These are phyloP conservation scores for Sporothrix phasma DNA, from an alignment of 2,329 filamentous ascomycete species.

Conservation along the genomic window DNA sequence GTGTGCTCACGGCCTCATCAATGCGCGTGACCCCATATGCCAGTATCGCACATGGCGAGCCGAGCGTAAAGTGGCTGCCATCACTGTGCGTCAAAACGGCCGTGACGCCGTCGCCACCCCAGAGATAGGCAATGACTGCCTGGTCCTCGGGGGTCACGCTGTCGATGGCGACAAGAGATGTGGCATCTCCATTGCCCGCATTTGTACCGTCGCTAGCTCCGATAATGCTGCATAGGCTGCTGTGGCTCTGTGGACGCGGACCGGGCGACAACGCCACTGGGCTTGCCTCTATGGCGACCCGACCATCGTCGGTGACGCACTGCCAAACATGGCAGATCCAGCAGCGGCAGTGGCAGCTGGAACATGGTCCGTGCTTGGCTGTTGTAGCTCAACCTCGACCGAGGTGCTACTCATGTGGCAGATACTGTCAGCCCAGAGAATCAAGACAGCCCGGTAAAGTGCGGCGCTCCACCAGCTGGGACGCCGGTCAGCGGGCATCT, in stretches of 20 bases:
- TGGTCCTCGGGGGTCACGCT: conserved; percentile 32
- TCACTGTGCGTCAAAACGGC: conserved; percentile 29
- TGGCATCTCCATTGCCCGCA: background rate
- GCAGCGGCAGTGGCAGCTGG: background rate
- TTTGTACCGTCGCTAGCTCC: conserved; percentile 8
- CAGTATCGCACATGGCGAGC: conserved; percentile 32
- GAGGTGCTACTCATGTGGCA: conserved; percentile 34
- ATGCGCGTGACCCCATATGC: conserved; percentile 32
- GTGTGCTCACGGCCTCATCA: conserved; percentile 31
- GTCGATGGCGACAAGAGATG: conserved; percentile 28
- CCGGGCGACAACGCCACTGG: background rate
- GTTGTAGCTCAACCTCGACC: background rate
- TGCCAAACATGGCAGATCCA: too few species aligned
- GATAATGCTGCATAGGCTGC: background rate
- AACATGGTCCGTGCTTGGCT: background rate
- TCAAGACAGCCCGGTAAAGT: conserved; percentile 55
- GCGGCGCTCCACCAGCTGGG: conserved; percentile 64
- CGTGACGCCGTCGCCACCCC: conserved; percentile 29
- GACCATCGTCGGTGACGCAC: background rate
- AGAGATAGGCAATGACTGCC: conserved; percentile 29
- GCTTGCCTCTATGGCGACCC: background rate
- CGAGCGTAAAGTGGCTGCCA: conserved; percentile 28
- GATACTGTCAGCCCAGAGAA: conserved; percentile 54
- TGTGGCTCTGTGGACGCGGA: conserved; percentile 15
- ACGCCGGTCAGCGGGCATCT: conserved; percentile 49